Base-by-base conservation (phyloP, 169 alveolate genomes). In the Cryptosporidium sp. region DNA sequence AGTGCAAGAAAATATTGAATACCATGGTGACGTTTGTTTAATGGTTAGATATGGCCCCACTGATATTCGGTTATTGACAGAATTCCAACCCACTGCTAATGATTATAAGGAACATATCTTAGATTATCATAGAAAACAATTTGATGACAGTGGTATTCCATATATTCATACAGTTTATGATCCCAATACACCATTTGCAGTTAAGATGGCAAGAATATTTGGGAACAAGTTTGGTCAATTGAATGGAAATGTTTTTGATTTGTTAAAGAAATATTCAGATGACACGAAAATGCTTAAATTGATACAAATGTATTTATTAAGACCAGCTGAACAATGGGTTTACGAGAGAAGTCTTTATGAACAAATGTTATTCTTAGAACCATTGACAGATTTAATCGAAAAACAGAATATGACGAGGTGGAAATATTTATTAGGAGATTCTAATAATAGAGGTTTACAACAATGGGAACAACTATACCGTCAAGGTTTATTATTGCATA, bases 251-350 rank as follows among this genome's bases (percentile, higher is more conserved):
- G 51, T 65, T 16, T 80, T 80, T 80, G 89, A 80, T 6, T 37
- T 80, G 29, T 65, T 80, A 39, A 80, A 44, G 10, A 60, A 80
- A 80, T 62, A 80, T 45, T 52, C 80, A 44, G 62, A 65, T 44
- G 89, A 80, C 65, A 65, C 62, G 2, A 80, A 80, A 26, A 80
- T 80, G 89, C 52, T 80, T 16, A 80, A 80, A 45, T 44, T 80
- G 62, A 80, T 80, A 18, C 89, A 80, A 65, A 80, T 62, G 72
- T 80, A 80, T 65, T 51, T 80, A 23, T 39, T 80, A 62, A 80
- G 89, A 62, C 89, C 89, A 37, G 89, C 89, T 29, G 89, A 80
- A 67, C 89, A 80, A 58, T 80, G 89, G 89, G 16, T 80, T 21
- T 80, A 61, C 44, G 89, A 80, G 65, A 60, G 89, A 37, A 60